Percentiles rank a stretch among this genome's conserved stretches.
Evolutionary conservation across 495 filamentous ascomycete species (phyloP).

Genomic region (Clohesyomyces aquaticus): DNA sequence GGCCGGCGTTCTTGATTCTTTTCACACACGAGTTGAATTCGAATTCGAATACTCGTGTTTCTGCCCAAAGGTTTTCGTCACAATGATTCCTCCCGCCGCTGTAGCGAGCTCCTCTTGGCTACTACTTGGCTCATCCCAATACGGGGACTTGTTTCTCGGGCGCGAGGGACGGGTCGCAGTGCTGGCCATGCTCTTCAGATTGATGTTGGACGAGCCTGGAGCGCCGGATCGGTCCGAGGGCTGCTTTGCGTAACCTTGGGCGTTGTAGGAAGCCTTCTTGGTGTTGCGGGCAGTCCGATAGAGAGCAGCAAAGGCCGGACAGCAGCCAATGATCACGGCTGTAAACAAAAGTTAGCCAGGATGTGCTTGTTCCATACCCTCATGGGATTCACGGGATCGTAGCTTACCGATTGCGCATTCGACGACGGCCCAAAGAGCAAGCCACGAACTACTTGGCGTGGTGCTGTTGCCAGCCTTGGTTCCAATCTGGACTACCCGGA

Average conservation of each 20-base stretch:
- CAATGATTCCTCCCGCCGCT: not conserved
- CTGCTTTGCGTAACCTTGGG: slow-evolving; percentile 13
- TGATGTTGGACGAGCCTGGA: not conserved
- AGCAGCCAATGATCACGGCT: slow-evolving; percentile 56
- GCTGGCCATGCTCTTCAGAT: slow-evolving; percentile 12
- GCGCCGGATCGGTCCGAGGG: slow-evolving; percentile 1
- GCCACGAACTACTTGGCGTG: slow-evolving; percentile 45
- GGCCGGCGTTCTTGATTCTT: no score
- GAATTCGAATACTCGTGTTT: slow-evolving; percentile 11
- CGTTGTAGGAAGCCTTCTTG: slow-evolving; percentile 13
- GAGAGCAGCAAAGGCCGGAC: slow-evolving; percentile 49
- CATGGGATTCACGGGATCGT: not conserved
- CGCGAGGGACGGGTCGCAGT: not conserved
- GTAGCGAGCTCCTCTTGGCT: slow-evolving; percentile 19
- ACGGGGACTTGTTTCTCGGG: not conserved
- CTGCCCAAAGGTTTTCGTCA: slow-evolving; percentile 19
- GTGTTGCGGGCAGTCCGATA: slow-evolving; percentile 5
- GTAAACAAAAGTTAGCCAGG: slow-evolving; percentile 1
- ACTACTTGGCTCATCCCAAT: slow-evolving; percentile 15
- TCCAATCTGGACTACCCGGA: slow-evolving; percentile 51
- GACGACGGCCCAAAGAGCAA: slow-evolving; percentile 47
- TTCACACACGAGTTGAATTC: no score
- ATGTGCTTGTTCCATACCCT: not conserved
- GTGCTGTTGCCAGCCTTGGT: slow-evolving; percentile 7
- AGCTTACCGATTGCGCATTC: slow-evolving; percentile 46